Base-by-base conservation (phyloP, 2,329 filamentous ascomycete species). In the Nannizziopsis barbatae region DNA sequence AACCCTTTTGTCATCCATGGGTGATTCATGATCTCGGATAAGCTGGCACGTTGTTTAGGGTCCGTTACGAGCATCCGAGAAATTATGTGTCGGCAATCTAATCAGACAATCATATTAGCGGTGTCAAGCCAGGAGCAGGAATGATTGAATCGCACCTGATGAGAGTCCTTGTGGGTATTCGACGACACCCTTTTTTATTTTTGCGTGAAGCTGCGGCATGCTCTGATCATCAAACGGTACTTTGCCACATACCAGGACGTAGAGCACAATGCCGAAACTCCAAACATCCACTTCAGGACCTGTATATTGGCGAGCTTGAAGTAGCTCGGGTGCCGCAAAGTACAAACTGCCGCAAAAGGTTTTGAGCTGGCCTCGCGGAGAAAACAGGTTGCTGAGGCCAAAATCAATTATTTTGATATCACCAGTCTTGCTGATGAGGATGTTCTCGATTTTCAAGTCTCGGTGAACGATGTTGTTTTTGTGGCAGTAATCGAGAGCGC, bases 361-460 rank as follows among this genome's bases (percentile, higher is more conserved):
- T 70, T 95, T 95, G 50, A 96, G 75, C 54, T 93, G 83, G 53
- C 77, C 79, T 39, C 82, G 76, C 0, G 92, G 92, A 5, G 87
- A 83, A 66, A 95, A 98, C 3, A 96, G 77, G 60, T 98, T 98
- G 71, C 90, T 96, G 47, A 98, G 74, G 27, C 90, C 92, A 65
- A 98, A 98, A 64, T 98, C 92, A 57, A 98, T 98, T 59, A 98
- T 96, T 65, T 96, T 96, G 68, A 98, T 98, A 63, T 98, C 92
- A 36, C 92, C 92, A 1, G 86, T 95, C 73, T 96, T 96, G 74
- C 88, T 95, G 70, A 98, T 98, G 52, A 98, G 77, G 47, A 98
- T 98, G 63, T 98, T 98, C 67, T 96, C 92, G 57, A 98, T 98
- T 74, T 98, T 98, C 56, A 98, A 70, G 63, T 98, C 92, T 44